Evolutionary conservation across 192 early-diverging fungal species (phyloP), one percentile per base, ranked within the genome.

Genomic region (Umbelopsis vinacea): DNA sequence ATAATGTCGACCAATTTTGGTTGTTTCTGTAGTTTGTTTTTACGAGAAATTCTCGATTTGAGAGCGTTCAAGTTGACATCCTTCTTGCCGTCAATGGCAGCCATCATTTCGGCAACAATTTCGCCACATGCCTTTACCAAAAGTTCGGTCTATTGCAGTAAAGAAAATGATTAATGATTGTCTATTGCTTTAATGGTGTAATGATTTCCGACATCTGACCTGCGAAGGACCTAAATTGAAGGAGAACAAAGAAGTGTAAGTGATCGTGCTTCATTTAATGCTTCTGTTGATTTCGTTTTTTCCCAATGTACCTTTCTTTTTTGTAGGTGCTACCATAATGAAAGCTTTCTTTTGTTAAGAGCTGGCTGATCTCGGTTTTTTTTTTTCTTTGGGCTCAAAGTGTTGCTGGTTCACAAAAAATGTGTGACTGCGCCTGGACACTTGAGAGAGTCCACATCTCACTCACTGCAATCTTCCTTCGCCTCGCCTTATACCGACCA

Each of bases 1-100:
- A 99, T 98, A 66, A 99, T 98, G 76, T 99, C 98, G 15, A 97
- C 95, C 6, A 99, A 87, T 70, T 92, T 92, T 11, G 98, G 98
- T 81, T 97, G 96, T 40, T 91, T 89, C 52, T 88, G 85, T 12
- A 98, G 86, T 66, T 89, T 93, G 80, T 92, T 87, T 24, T 82
- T 79, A 15, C 90, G 76, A n/a, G 92, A 86, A 73, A 93, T 85
- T 69, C 91, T 88, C 66, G 85, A 84, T 69, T 92, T 93, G 21
- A 99, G 79, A 46, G 87, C 91, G 71, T 96, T 98, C 17, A 99
- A 84, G 78, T 97, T 97, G 67, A 96, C 89, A 47, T 92, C 89
- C 67, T 88, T 89, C 47, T 88, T 86, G 0, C 79, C 76, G 14
- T 87, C 83, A 67, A 89, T 83, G 46, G 91, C 89, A 17, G 78